Conservation (phyloP, 1,139 yeast genomes). For the Saccharomyces uvarum region DNA sequence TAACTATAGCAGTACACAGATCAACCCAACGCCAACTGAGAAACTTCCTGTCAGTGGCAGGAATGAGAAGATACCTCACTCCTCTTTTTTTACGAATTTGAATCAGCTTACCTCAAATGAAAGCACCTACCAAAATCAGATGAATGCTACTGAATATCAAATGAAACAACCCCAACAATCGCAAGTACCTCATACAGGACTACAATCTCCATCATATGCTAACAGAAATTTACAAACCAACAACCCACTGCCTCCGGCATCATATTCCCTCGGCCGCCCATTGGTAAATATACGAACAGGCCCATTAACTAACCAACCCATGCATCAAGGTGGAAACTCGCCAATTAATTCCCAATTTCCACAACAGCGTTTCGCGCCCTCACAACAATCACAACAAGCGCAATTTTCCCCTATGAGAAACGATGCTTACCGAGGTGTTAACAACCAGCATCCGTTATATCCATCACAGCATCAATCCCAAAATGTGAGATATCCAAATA, state of each 20-base stretch:
- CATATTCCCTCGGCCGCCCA: neutral
- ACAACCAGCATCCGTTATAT: slow-evolving; percentile 1
- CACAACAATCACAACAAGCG: neutral
- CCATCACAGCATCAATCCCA: slow-evolving; percentile 8
- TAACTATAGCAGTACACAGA: neutral
- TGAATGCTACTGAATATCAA: neutral
- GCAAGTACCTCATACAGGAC: neutral
- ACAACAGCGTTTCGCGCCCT: neutral
- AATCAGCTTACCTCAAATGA: slow-evolving; percentile 4
- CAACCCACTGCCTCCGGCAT: neutral
- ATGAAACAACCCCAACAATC: neutral
- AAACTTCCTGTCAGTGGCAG: neutral
- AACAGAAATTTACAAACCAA: neutral
- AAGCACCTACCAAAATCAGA: neutral
- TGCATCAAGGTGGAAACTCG: neutral
- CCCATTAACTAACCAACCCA: neutral
- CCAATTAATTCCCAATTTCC: neutral
- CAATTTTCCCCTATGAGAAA: neutral
- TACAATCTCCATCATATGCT: neutral
- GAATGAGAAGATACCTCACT: neutral
- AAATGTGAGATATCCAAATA: slow-evolving; percentile 3
- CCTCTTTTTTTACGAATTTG: neutral
- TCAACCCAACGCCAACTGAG: neutral
- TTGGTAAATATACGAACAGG: neutral
- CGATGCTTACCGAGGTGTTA: neutral